Evolutionary conservation across 2,329 filamentous ascomycete species (phyloP).

Genomic region (Didymella pomorum): DNA sequence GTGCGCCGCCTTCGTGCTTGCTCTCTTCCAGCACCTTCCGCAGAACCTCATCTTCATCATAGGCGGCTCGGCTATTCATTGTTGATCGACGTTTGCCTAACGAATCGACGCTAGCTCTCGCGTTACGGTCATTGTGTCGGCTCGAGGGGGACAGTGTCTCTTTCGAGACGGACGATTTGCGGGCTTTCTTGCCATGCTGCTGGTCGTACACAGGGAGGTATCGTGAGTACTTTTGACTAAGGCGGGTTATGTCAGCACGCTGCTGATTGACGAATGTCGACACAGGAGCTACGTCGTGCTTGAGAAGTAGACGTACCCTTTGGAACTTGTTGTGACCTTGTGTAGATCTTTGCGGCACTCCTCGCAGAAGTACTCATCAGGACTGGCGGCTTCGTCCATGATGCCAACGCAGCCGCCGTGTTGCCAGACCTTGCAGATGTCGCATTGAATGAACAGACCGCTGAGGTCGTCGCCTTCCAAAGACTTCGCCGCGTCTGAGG

Average conservation of each 20-base stretch:
- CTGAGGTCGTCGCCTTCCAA: constrained; percentile 77
- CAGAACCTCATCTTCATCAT: constrained; percentile 92
- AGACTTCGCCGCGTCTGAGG: constrained; percentile 64
- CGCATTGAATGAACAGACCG: constrained; percentile 97
- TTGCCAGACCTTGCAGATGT: constrained; percentile 98
- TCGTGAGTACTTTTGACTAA: constrained; percentile 68
- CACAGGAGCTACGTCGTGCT: neutral
- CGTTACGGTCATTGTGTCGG: constrained; percentile 57
- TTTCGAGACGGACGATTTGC: constrained; percentile 72
- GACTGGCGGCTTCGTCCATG: constrained; percentile 89
- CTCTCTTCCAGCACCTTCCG: constrained; percentile 93
- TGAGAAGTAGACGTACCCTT: constrained; percentile 73
- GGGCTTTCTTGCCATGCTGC: constrained; percentile 58
- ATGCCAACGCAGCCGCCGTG: constrained; percentile 98
- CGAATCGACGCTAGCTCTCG: constrained; percentile 62
- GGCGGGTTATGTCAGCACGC: constrained; percentile 13
- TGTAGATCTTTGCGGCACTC: constrained; percentile 91
- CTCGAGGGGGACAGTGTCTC: constrained; percentile 64
- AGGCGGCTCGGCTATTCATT: constrained; percentile 96
- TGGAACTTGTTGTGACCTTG: constrained; percentile 78
- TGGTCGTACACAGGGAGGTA: constrained; percentile 68
- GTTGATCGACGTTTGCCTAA: constrained; percentile 87
- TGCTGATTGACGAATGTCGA: neutral
- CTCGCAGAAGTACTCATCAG: constrained; percentile 98
- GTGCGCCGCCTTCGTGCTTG: constrained; percentile 76